phyloP scores from a whole-genome alignment of 164 flowering plant genomes.

The Chimonanthus praecox region DNA sequence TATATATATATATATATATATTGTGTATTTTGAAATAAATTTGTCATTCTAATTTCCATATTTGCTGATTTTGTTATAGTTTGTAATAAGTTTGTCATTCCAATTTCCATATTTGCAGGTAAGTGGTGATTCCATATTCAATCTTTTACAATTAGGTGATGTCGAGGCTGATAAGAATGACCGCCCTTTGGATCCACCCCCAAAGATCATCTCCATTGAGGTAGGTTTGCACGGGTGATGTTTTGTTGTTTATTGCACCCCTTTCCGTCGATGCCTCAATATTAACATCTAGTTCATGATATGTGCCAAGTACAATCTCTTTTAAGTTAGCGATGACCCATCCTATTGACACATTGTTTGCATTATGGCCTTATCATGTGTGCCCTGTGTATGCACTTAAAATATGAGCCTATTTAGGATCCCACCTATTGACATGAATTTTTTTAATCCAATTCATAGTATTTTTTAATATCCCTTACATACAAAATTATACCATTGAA shows the following conservation, averaged over 20 bases:
- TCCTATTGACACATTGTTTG: background rate
- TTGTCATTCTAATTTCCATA: background rate
- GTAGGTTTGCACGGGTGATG: constrained; percentile 22
- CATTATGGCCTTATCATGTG: background rate
- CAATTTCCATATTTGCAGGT: constrained; percentile 38
- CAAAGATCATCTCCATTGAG: constrained; percentile 77
- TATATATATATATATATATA: too few species aligned
- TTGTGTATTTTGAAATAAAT: background rate
- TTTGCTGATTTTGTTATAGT: background rate
- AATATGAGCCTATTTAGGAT: background rate
- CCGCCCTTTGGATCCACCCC: constrained; percentile 75
- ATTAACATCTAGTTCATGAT: background rate
- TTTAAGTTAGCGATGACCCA: background rate
- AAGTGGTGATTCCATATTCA: constrained; percentile 87
- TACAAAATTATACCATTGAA: background rate
- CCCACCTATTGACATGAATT: background rate
- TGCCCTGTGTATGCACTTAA: background rate
- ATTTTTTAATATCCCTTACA: background rate
- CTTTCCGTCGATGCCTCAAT: background rate
- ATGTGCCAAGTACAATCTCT: background rate
- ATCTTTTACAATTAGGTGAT: constrained; percentile 71
- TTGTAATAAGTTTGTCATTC: background rate
- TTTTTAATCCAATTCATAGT: background rate
- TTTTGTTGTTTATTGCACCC: background rate
- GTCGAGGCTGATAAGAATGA: constrained; percentile 77